Percentiles rank a stretch among this genome's conserved stretches.
Conservation (phyloP, 2,329 filamentous ascomycete species). For the Hypoxylon sp. region DNA sequence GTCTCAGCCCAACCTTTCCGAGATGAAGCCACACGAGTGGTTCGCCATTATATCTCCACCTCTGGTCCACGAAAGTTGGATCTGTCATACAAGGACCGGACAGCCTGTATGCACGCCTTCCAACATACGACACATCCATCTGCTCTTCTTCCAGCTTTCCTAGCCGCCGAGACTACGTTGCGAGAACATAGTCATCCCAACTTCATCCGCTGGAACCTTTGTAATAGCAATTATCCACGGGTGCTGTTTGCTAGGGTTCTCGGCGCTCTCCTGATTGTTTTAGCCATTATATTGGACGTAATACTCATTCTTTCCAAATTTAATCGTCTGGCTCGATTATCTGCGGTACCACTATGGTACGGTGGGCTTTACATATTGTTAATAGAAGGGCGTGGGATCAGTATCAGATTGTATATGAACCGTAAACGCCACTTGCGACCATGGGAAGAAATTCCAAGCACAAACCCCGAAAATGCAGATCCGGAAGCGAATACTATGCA, state of each 20-base stretch:
- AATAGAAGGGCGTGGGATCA: conserved; percentile 57
- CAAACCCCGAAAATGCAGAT: conserved; percentile 4
- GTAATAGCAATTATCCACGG: conserved; percentile 57
- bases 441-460: conserved; percentile 55
- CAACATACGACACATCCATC: conserved; percentile 63
- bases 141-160: conserved; percentile 58
- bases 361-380: conserved; percentile 55
- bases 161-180: conserved; percentile 57
- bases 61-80: conserved; percentile 56
- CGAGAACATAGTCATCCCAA: conserved; percentile 58
- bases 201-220: conserved; percentile 58
- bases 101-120: conserved; percentile 58
- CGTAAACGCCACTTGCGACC: conserved; percentile 56
- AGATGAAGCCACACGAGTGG: conserved; percentile 57
- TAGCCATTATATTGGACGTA: conserved; percentile 48
- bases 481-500: not conserved
- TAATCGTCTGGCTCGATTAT: conserved; percentile 51
- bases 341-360: conserved; percentile 56
- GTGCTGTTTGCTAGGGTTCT: conserved; percentile 51
- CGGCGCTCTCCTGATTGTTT: conserved; percentile 11
- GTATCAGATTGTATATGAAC: conserved; percentile 54
- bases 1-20: conserved; percentile 60
- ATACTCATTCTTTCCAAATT: conserved; percentile 54
- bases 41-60: conserved; percentile 58
- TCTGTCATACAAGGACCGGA: conserved; percentile 57